Evolutionary conservation across 75 land plant species (phyloP), one percentile per base, ranked within the genome.

Genomic region (Isoetes taiwanensis): DNA sequence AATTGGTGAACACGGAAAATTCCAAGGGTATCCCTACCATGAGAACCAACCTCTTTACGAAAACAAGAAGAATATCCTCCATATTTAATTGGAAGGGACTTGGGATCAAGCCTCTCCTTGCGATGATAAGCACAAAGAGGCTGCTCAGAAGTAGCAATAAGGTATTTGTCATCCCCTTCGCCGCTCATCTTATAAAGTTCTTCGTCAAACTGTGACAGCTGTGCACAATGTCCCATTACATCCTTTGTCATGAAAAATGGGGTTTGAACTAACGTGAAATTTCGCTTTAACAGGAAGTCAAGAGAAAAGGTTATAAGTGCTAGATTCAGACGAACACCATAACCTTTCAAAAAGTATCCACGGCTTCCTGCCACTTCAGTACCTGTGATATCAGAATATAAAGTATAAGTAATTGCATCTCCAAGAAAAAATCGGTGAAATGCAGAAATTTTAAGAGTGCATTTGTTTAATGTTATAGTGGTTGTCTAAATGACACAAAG

Each of bases 101-200:
- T 46, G 5, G 50, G 50, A 46, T 46, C 50, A 19, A 46, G 16
- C 50, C 50, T 19, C 4, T 46, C 50, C 23, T n/a, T n/a, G 4
- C 50, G 50, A 19, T 46, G 50, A n/a, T 46, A 46, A 5, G 50
- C 5, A 46, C 50, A 46, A 46, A 46, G 50, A 8, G 50, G 50
- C 50, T 46, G 50, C 50, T 46, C 50, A 5, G 50, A 6, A 19
- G 50, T 46, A 8, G 50, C 50, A n/a, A 46, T 46, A 6, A 46
- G 16, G 19, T 46, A 46, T 23, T 46, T 46, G 5, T 46, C 50
- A 4, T 46, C 50, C 16, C n/a, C n/a, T 46, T 46, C 50, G 5
- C 50, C n/a, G 4, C 25, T 46, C 50, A 46, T 16, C 50, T 46
- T 46, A 23, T 46, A 46, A 46, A 46, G 50, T n/a, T 46, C 50